phyloP scores from a whole-genome alignment of 78 protist genomes.

The Pelomyxa schiedti region DNA sequence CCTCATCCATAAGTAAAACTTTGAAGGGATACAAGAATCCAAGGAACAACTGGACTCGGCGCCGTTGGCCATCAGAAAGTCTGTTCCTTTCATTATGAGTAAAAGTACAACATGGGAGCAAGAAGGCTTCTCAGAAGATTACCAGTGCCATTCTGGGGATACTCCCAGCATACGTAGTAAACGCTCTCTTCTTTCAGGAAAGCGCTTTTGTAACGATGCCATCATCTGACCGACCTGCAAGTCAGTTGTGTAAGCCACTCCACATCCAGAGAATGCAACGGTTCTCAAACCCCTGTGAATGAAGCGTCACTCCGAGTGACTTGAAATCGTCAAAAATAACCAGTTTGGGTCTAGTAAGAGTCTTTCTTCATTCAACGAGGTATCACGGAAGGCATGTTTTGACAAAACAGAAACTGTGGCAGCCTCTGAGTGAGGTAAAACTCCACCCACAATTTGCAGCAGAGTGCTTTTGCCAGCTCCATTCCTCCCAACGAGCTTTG shows the following conservation, averaged over 20 bases:
- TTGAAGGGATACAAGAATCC: neutral
- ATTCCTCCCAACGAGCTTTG: constrained; percentile 52
- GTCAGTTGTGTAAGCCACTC: constrained; percentile 13
- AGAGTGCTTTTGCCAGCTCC: constrained; percentile 67
- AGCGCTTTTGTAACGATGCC: neutral
- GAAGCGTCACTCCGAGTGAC: no score
- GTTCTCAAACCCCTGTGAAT: neutral
- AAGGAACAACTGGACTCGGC: constrained; percentile 37
- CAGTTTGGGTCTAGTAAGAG: constrained; percentile 1
- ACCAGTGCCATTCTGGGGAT: neutral
- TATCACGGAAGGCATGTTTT: constrained; percentile 14
- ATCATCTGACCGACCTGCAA: neutral
- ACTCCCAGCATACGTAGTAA: constrained; percentile 28
- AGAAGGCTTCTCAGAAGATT: no score
- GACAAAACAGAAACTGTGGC: neutral
- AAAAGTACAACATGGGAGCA: neutral
- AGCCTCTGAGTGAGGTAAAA: neutral
- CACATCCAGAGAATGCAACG: constrained; percentile 1
- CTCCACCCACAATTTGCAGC: constrained; percentile 37
- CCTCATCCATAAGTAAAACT: constrained; percentile 41
- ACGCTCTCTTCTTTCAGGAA: neutral
- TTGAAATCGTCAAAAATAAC: no score
- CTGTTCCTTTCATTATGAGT: neutral
- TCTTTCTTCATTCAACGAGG: neutral
- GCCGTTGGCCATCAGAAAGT: constrained; percentile 33